Percentiles rank a stretch among this genome's conserved stretches.
Conservation (phyloP, 1,284 basidiomycete species). For the Filobasidium uniguttulatum region DNA sequence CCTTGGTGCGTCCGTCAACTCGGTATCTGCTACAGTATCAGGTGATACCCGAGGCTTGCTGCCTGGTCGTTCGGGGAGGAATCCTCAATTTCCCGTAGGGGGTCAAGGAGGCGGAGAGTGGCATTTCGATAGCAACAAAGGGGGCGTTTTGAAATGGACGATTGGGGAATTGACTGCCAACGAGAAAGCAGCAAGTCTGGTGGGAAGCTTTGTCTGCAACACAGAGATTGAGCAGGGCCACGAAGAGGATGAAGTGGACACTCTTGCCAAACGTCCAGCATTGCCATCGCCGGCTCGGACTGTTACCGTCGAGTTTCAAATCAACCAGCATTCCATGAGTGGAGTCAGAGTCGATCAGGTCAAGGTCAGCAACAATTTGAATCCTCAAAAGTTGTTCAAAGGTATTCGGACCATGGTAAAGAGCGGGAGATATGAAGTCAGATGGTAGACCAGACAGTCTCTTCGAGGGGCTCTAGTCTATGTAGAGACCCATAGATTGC, state of each 20-base stretch:
- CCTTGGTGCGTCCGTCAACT: slow-evolving; percentile 56
- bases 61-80: slow-evolving; percentile 17
- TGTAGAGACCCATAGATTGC: too few species aligned
- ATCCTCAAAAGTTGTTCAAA: slow-evolving; percentile 52
- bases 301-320: slow-evolving; percentile 55
- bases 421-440: slow-evolving; percentile 31
- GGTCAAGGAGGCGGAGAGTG: slow-evolving; percentile 52
- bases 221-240: too few species aligned
- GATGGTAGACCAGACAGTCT: slow-evolving; percentile 22
- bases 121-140: slow-evolving; percentile 58
- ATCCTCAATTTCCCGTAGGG: slow-evolving; percentile 19
- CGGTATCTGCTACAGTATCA: slow-evolving; percentile 33
- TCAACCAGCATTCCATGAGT: slow-evolving; percentile 61
- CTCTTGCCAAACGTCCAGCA: slow-evolving; percentile 7
- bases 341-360: slow-evolving; percentile 71
- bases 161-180: slow-evolving; percentile 55
- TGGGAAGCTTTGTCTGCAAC: slow-evolving; percentile 59
- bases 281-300: slow-evolving; percentile 50
- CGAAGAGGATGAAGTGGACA: too few species aligned
- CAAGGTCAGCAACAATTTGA: slow-evolving; percentile 56
- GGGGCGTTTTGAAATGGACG: slow-evolving; percentile 63
- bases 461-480: not conserved
- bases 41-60: slow-evolving; percentile 27
- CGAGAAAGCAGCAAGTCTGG: slow-evolving; percentile 53
- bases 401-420: slow-evolving; percentile 33